Evolutionary conservation across 1,284 basidiomycete species (phyloP).

Genomic region (Caloboletus inedulis): DNA sequence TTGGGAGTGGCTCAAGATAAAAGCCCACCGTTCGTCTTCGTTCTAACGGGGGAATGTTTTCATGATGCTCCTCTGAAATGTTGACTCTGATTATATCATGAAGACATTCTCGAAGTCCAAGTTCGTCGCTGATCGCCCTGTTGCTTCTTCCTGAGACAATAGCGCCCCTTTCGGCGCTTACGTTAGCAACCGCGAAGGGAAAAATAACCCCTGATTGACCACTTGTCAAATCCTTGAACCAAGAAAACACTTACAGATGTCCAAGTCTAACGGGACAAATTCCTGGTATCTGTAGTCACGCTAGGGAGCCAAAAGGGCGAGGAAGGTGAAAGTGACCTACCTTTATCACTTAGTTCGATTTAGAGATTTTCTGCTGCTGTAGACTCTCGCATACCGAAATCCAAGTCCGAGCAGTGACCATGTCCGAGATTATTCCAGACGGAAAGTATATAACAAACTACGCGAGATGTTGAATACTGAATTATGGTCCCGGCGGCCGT

Average conservation of each 20-base stretch:
- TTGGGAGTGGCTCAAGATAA: conserved; percentile 24
- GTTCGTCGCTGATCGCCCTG: background rate
- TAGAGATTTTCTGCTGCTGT: background rate
- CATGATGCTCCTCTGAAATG: background rate
- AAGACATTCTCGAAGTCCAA: background rate
- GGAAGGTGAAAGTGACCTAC: background rate
- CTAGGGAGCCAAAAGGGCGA: background rate
- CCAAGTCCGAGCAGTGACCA: background rate
- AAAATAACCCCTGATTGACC: conserved; percentile 4
- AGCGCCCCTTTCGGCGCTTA: conserved; percentile 4
- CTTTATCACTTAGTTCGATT: background rate
- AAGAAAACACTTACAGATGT: background rate
- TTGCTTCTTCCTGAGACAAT: conserved; percentile 8
- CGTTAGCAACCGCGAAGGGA: conserved; percentile 1
- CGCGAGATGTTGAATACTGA: background rate
- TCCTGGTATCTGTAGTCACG: background rate
- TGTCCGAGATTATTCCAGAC: background rate
- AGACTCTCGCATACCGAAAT: background rate
- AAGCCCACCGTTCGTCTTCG: background rate
- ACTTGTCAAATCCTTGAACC: background rate
- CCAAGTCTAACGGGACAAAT: background rate
- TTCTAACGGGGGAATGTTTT: background rate
- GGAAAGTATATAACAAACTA: conserved; percentile 6
- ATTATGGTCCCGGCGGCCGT: conserved; percentile 7
- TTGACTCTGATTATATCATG: background rate